Conservation (phyloP, 257 asterid species). For the Lycium barbarum region DNA sequence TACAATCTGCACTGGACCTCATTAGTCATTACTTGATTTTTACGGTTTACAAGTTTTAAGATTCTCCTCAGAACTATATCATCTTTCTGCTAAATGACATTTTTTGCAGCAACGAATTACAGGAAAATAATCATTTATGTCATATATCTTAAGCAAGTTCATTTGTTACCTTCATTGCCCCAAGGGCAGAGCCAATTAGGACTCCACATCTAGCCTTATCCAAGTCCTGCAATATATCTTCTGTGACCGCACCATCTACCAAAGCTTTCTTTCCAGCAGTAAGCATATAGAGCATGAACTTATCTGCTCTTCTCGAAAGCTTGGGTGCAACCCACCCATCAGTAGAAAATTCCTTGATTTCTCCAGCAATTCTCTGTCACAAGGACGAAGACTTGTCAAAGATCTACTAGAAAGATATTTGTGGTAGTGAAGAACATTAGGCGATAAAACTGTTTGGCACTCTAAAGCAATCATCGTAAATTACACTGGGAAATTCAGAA, state of each 20-base stretch:
- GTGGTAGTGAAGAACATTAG: slow-evolving; percentile 24
- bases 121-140: background rate
- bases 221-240: slow-evolving; percentile 41
- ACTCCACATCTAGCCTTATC: slow-evolving; percentile 55
- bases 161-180: slow-evolving; percentile 51
- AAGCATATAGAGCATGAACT: slow-evolving; percentile 51
- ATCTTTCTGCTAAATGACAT: slow-evolving; percentile 10
- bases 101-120: background rate
- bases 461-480: slow-evolving; percentile 14
- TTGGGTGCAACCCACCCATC: slow-evolving; percentile 55
- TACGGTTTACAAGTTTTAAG: background rate
- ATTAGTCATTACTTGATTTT: slow-evolving; percentile 4
- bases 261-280: slow-evolving; percentile 60
- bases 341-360: slow-evolving; percentile 51
- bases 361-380: slow-evolving; percentile 58
- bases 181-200: slow-evolving; percentile 58
- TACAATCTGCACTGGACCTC: background rate
- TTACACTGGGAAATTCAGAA: slow-evolving; percentile 51
- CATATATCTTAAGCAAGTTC: background rate
- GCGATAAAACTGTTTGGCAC: background rate
- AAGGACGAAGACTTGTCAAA: slow-evolving; percentile 3
- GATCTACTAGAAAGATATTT: background rate
- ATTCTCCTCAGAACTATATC: background rate
- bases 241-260: slow-evolving; percentile 53
- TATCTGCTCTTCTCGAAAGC: slow-evolving; percentile 52